Evolutionary conservation across 805 yeast genomes (phyloP).

Genomic region (Candida loeiensis): DNA sequence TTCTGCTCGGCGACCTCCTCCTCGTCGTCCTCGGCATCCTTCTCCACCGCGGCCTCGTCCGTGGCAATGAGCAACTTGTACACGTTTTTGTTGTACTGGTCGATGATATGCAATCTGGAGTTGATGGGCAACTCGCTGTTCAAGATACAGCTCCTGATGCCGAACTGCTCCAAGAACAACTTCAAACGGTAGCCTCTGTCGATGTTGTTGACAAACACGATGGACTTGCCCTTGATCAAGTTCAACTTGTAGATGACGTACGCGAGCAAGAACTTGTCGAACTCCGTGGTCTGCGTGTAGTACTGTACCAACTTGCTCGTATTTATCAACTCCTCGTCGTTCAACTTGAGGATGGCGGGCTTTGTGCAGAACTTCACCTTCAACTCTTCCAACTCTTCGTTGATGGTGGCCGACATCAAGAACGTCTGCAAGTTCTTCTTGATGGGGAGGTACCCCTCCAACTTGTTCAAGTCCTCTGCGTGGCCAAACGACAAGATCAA

Average conservation of each 20-base stretch:
- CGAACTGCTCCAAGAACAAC: conserved; percentile 90
- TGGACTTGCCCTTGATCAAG: conserved; percentile 84
- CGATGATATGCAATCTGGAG: conserved; percentile 91
- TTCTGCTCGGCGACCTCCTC: conserved; percentile 20
- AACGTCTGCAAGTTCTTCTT: conserved; percentile 80
- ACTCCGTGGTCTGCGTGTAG: conserved; percentile 80
- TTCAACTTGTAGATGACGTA: conserved; percentile 89
- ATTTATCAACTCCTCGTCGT: conserved; percentile 57
- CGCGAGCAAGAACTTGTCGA: conserved; percentile 85
- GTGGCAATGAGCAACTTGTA: conserved; percentile 90
- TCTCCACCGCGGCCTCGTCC: conserved; percentile 67
- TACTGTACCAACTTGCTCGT: conserved; percentile 72
- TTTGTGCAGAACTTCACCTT: conserved; percentile 75
- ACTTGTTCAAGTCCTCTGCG: conserved; percentile 70
- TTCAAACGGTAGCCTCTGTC: conserved; percentile 94
- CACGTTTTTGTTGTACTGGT: conserved; percentile 87
- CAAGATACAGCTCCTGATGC: conserved; percentile 80
- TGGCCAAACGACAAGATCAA: conserved; percentile 87
- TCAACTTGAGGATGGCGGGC: conserved; percentile 78
- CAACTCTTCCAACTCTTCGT: conserved; percentile 75
- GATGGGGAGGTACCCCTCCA: conserved; percentile 63
- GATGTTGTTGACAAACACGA: conserved; percentile 87
- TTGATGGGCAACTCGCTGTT: conserved; percentile 91
- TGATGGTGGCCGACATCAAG: conserved; percentile 93
- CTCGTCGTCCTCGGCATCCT: conserved; percentile 47